Evolutionary conservation across 2,329 filamentous ascomycete genomes (phyloP), one percentile per base, ranked within the genome.

Genomic region (Elsinoe australis): DNA sequence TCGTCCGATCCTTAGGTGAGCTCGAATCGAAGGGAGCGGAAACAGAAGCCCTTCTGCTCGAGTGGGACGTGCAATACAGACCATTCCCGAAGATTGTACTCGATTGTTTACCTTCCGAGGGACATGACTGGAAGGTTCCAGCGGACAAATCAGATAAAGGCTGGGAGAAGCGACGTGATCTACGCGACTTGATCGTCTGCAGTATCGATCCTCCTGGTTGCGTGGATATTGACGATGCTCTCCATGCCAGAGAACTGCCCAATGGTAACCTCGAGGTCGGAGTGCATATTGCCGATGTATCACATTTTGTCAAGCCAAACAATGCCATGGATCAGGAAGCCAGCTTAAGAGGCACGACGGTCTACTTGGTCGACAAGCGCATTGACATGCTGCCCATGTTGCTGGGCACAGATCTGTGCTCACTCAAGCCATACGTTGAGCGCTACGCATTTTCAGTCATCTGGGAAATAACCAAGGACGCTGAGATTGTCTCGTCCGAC

Each of bases 331-430:
- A 98, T 63, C 79, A 82, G 39, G 92, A 98, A 68, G 92, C 92
- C 2, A 92, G 87, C 61, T 80, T 94, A 60, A 83, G 92, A 59
- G 92, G 92, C 53, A 96, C 92, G 3, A 96, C 90, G 0, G 92
- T 98, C 21, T 98, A 98, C 64, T 74, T 98, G 12, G 92, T 98
- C 2, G 92, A 98, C 67, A 98, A 98, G 74, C 88, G 92, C 59
- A 98, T 98, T 59, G 94, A 98, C 71, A 98, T 98, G 94, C 76
- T 98, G 65, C 94, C 94, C 1, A 89, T 88, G 76, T 81, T 98
- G 24, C 81, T 98, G 9, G 92, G 92, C 50, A 98, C 92, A 0
- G 89, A 98, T 60, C 74, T 98, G 1, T 98, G 92, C 69, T 98
- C 92, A 0, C 72, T 98, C 15, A 96, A 96, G 66, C 92, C 92